These are phyloP conservation scores for Quillaja saponaria DNA, from an alignment of 306 rosid genomes.

Conservation along the genomic window DNA sequence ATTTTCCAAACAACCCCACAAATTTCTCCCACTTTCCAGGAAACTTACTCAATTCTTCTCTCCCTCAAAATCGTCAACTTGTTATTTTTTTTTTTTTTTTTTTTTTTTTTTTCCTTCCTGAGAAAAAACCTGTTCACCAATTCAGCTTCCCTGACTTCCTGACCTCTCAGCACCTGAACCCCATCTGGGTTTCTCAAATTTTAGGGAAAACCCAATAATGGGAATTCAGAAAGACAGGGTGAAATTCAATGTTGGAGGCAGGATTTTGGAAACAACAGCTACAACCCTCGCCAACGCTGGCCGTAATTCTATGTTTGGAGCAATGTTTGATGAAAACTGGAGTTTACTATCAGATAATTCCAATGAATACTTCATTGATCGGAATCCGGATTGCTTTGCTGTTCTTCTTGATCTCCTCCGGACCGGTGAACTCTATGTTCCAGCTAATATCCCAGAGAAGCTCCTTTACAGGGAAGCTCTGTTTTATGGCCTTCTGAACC, in stretches of 20 bases:
- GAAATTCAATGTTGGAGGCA: constrained; percentile 90
- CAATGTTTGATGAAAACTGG: constrained; percentile 86
- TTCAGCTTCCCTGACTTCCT: background rate
- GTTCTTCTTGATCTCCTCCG: constrained; percentile 87
- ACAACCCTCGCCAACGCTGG: constrained; percentile 95
- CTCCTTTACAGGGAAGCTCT: constrained; percentile 82
- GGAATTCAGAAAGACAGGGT: constrained; percentile 65
- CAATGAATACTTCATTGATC: constrained; percentile 73
- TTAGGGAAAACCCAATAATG: constrained; percentile 43
- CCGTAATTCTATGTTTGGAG: constrained; percentile 80
- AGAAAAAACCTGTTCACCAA: constrained; percentile 11
- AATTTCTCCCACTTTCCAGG: constrained; percentile 10
- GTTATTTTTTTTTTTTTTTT: constrained; percentile 3
- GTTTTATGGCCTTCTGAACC: constrained; percentile 71
- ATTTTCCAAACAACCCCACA: constrained; percentile 2
- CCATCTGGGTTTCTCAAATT: constrained; percentile 43
- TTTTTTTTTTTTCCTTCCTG: no score
- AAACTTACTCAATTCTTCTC: background rate
- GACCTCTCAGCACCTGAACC: constrained; percentile 17
- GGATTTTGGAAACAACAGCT: constrained; percentile 78
- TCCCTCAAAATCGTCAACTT: constrained; percentile 3
- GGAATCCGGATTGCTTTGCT: constrained; percentile 84
- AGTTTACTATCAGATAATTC: constrained; percentile 33
- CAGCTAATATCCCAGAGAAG: constrained; percentile 60
- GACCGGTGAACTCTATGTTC: constrained; percentile 59